Evolutionary conservation across 2,329 filamentous ascomycete genomes (phyloP).

Genomic region (Botryotinia convoluta): DNA sequence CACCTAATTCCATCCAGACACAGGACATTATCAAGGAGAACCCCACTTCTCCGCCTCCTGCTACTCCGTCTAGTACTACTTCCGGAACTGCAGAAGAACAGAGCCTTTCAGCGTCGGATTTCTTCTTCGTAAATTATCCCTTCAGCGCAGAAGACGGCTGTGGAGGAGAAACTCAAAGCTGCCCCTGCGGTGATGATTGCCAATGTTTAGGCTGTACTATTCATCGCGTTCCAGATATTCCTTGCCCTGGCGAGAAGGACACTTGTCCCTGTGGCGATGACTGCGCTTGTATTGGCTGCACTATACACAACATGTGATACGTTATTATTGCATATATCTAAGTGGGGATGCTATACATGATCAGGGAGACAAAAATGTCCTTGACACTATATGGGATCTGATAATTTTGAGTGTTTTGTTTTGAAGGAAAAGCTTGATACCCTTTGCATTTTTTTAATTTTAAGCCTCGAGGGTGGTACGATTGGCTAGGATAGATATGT

Average conservation of each 20-base stretch:
- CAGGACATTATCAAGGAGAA: constrained; percentile 8
- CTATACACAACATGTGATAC: constrained; percentile 44
- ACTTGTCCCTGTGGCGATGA: constrained; percentile 58
- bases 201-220: constrained; percentile 57
- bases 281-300: constrained; percentile 56
- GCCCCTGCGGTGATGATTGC: constrained; percentile 59
- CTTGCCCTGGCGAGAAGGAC: constrained; percentile 43
- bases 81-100: constrained; percentile 47
- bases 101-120: constrained; percentile 48
- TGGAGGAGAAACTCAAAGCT: constrained; percentile 49
- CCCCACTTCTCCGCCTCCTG: constrained; percentile 32
- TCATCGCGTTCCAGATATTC: constrained; percentile 41
- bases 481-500: neutral
- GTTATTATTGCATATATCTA: neutral
- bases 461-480: neutral
- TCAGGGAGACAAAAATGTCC: neutral
- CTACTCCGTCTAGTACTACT: constrained; percentile 34
- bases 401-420: neutral
- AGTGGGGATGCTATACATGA: neutral
- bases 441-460: neutral
- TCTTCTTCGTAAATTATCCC: constrained; percentile 58
- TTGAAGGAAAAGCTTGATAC: constrained; percentile 7
- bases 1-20: constrained; percentile 15
- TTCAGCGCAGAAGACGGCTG: constrained; percentile 46
- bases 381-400: neutral